phyloP scores from a whole-genome alignment of 495 filamentous ascomycete genomes.

The Podospora conica region DNA sequence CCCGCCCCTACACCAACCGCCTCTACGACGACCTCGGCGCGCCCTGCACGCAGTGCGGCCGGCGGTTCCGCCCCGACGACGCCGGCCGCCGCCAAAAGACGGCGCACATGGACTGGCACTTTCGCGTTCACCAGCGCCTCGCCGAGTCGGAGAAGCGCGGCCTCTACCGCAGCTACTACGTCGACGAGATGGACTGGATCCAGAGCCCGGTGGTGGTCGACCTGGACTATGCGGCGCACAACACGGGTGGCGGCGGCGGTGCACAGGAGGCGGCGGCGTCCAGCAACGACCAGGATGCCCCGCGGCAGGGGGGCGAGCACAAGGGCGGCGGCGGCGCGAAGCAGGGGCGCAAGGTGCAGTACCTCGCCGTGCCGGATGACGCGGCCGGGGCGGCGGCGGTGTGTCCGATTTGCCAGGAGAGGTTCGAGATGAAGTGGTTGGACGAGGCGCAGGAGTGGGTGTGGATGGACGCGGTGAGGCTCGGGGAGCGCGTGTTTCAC shows the following conservation, averaged over 20 bases:
- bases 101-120: conserved; percentile 97
- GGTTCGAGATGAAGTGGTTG: conserved; percentile 81
- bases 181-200: conserved; percentile 93
- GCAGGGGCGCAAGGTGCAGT: conserved; percentile 57
- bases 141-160: conserved; percentile 73
- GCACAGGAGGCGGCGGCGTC: too few species aligned
- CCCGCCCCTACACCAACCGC: conserved; percentile 59
- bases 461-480: conserved; percentile 82
- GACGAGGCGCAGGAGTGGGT: conserved; percentile 94
- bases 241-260: too few species aligned
- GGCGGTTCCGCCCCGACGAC: conserved; percentile 70
- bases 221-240: conserved; percentile 37
- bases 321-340: not conserved
- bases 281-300: too few species aligned
- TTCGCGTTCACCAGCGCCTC: conserved; percentile 84
- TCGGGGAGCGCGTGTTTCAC: conserved; percentile 79
- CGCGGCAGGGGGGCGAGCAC: too few species aligned
- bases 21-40: conserved; percentile 77
- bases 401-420: conserved; percentile 93
- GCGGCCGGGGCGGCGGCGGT: conserved; percentile 55
- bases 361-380: conserved; percentile 74
- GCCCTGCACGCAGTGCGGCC: conserved; percentile 84
- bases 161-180: conserved; percentile 87
- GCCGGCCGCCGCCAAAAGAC: conserved; percentile 78
- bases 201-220: conserved; percentile 71